Conservation (phyloP, 2,329 filamentous ascomycete genomes). For the Colletotrichum kahawae region DNA sequence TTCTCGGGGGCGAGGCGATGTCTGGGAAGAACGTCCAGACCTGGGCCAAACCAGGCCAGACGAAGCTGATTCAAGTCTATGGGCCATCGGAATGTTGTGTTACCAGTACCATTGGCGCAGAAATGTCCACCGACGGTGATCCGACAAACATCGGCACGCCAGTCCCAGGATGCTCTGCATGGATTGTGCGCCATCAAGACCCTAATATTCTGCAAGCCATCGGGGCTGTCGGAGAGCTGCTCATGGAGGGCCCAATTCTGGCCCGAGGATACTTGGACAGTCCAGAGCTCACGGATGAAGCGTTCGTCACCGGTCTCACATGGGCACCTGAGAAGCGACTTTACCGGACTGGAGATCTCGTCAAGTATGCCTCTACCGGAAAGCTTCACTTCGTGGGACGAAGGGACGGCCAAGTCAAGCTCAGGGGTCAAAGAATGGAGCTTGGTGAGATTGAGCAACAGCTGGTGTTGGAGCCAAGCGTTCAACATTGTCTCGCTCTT, state of each 20-base stretch:
- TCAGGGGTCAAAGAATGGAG: constrained; percentile 81
- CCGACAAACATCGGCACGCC: constrained; percentile 37
- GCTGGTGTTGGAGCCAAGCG: background rate
- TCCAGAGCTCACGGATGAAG: constrained; percentile 63
- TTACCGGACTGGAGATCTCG: constrained; percentile 84
- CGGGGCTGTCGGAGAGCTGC: constrained; percentile 23
- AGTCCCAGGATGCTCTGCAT: constrained; percentile 7
- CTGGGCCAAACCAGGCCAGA: constrained; percentile 43
- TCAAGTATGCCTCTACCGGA: constrained; percentile 77
- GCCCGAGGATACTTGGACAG: constrained; percentile 70
- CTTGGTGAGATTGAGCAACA: constrained; percentile 72
- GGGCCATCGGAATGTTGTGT: constrained; percentile 59
- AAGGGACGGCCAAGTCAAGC: constrained; percentile 80
- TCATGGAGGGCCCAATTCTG: constrained; percentile 26
- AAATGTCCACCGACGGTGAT: constrained; percentile 46
- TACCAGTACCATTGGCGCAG: background rate
- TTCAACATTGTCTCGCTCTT: background rate
- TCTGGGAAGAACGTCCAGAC: constrained; percentile 50
- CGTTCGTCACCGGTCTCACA: constrained; percentile 70
- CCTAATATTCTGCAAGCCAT: background rate
- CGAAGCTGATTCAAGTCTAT: constrained; percentile 53
- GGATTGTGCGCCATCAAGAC: constrained; percentile 21
- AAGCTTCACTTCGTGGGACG: constrained; percentile 76
- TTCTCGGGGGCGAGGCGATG: constrained; percentile 57
- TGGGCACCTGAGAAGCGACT: constrained; percentile 66